Conservation (phyloP, 1,284 basidiomycete species). For the Apiotrichum domesticum region DNA sequence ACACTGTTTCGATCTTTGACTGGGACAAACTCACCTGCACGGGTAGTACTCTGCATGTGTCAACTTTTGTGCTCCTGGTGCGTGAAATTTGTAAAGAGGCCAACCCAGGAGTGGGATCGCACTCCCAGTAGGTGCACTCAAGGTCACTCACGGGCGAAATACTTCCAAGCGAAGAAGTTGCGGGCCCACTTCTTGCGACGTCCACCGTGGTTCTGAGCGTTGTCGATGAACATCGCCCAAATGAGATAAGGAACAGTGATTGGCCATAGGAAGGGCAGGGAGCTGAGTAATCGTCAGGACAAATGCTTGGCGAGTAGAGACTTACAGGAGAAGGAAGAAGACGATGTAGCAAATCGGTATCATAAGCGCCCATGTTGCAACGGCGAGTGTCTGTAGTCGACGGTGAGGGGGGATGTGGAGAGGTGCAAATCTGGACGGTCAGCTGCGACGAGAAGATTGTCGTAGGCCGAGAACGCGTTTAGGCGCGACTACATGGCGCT, state of each 20-base stretch:
- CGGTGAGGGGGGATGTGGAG: conserved; percentile 49
- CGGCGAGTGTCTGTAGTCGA: conserved; percentile 75
- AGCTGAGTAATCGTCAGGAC: conserved; percentile 51
- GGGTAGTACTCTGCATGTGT: conserved; percentile 84
- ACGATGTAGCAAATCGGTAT: conserved; percentile 63
- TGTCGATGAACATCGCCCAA: conserved; percentile 71
- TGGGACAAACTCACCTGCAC: conserved; percentile 35
- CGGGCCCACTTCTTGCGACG: conserved; percentile 73
- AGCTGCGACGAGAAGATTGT: background rate
- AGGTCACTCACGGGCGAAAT: conserved; percentile 36
- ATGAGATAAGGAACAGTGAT: conserved; percentile 71
- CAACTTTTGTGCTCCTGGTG: background rate
- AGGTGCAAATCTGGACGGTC: conserved; percentile 41
- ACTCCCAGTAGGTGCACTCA: too few species aligned
- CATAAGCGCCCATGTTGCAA: conserved; percentile 77
- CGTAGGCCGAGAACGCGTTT: background rate
- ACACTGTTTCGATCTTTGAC: too few species aligned
- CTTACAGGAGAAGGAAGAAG: conserved; percentile 76
- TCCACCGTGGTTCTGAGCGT: conserved; percentile 70
- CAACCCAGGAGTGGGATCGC: too few species aligned
- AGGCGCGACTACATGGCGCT: too few species aligned
- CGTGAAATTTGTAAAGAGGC: too few species aligned
- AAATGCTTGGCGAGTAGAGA: conserved; percentile 7
- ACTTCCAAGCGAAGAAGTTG: conserved; percentile 63
- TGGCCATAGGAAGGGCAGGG: conserved; percentile 83